phyloP scores from a whole-genome alignment of 768 basidiomycete genomes.

The Podaxis carcinomalis region DNA sequence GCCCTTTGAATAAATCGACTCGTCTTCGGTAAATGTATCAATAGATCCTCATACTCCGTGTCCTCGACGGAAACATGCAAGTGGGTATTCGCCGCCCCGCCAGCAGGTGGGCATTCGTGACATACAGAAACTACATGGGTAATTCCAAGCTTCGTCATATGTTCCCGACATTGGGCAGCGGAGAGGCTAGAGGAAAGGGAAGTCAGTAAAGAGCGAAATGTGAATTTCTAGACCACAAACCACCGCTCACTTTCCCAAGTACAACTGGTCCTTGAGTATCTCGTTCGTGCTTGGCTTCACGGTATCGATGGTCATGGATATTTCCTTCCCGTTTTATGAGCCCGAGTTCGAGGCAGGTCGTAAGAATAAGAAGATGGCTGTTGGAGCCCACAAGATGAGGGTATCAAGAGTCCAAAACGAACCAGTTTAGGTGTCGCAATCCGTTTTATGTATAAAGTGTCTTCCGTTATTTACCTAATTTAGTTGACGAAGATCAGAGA shows the following conservation, averaged over 20 bases:
- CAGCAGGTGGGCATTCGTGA: slow-evolving; percentile 44
- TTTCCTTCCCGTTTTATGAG: background rate
- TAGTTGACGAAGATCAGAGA: background rate
- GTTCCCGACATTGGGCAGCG: slow-evolving; percentile 29
- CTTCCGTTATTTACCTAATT: background rate
- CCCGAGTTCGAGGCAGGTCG: background rate
- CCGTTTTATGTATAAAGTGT: background rate
- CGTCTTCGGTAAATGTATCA: slow-evolving; percentile 57
- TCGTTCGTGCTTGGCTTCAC: slow-evolving; percentile 19
- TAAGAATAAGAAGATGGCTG: background rate
- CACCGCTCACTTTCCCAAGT: slow-evolving; percentile 38
- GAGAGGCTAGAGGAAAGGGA: slow-evolving; percentile 25
- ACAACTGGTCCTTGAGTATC: slow-evolving; percentile 34
- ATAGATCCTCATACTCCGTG: slow-evolving; percentile 47
- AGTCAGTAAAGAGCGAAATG: background rate
- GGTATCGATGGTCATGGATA: background rate
- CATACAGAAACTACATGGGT: slow-evolving; percentile 59
- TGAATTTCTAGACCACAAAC: background rate
- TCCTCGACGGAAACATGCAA: slow-evolving; percentile 38
- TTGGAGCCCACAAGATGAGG: background rate
- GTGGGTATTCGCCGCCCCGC: slow-evolving; percentile 26
- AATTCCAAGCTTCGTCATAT: slow-evolving; percentile 31
- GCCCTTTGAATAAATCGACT: slow-evolving; percentile 63
- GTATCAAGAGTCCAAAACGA: background rate
- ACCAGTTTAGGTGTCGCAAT: background rate